Conservation (phyloP, 1,284 basidiomycete genomes). For the Microbotryum silenes-acaulis region DNA sequence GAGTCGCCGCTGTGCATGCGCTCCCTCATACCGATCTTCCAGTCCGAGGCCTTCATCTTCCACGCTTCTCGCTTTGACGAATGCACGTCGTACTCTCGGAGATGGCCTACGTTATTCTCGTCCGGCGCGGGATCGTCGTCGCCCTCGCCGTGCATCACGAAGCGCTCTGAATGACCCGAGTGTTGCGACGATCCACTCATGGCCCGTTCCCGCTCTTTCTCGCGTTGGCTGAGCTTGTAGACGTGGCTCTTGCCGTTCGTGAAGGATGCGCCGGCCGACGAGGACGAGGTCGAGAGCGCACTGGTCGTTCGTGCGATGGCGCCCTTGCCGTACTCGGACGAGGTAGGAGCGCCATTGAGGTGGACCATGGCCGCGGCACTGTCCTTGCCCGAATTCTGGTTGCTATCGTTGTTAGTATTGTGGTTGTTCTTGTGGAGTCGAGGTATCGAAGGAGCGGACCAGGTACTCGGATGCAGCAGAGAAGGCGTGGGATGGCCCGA, state of each 20-base stretch:
- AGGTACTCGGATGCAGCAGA: neutral
- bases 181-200: neutral
- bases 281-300: neutral
- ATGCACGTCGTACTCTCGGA: conserved; percentile 8
- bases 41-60: conserved; percentile 2
- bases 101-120: conserved; percentile 5
- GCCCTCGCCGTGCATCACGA: neutral
- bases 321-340: neutral
- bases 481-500: conserved; percentile 1
- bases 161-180: too few relatives aligned
- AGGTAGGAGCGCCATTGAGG: neutral
- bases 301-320: neutral
- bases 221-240: neutral
- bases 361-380: neutral
- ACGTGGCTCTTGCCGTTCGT: neutral
- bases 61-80: conserved; percentile 4
- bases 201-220: neutral
- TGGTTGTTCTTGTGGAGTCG: neutral
- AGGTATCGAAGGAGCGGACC: neutral
- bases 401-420: neutral
- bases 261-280: neutral
- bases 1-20: neutral
- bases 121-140: neutral
- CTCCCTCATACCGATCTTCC: conserved; percentile 1
- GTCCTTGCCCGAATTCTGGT: neutral